Evolutionary conservation across 805 yeast species (phyloP).

Genomic region (Pachysolen tannophilus): DNA sequence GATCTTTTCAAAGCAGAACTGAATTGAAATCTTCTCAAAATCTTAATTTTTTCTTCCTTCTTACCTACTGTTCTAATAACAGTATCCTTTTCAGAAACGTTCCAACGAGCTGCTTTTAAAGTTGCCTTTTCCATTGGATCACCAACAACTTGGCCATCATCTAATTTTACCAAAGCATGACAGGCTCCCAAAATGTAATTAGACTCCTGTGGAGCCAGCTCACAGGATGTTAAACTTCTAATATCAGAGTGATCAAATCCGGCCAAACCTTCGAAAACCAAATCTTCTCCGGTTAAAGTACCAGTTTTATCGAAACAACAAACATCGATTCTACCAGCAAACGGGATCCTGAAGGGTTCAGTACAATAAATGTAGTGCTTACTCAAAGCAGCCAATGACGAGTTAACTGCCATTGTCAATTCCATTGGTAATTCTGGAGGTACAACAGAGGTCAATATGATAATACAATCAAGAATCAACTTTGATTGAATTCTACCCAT

Average conservation of each 20-base stretch:
- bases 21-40: conserved; percentile 92
- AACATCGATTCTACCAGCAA: conserved; percentile 96
- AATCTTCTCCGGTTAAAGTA: conserved; percentile 93
- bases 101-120: conserved; percentile 80
- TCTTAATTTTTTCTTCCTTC: conserved; percentile 44
- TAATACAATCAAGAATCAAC: conserved; percentile 88
- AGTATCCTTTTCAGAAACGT: conserved; percentile 66
- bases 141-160: conserved; percentile 96
- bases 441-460: conserved; percentile 94
- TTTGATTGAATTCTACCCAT: conserved; percentile 95
- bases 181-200: conserved; percentile 82
- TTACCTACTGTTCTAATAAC: conserved; percentile 39
- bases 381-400: conserved; percentile 79
- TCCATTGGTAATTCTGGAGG: conserved; percentile 99
- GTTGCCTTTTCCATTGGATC: conserved; percentile 99
- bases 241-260: conserved; percentile 51
- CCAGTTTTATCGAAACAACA: conserved; percentile 99
- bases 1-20: conserved; percentile 95
- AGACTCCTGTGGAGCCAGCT: conserved; percentile 64
- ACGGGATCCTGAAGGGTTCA: conserved; percentile 96
- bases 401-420: conserved; percentile 94
- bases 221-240: conserved; percentile 43
- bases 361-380: conserved; percentile 92
- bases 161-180: conserved; percentile 89
- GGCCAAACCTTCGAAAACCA: conserved; percentile 93